phyloP scores from a whole-genome alignment of 345 rosid species.

The Kandelia obovata region DNA sequence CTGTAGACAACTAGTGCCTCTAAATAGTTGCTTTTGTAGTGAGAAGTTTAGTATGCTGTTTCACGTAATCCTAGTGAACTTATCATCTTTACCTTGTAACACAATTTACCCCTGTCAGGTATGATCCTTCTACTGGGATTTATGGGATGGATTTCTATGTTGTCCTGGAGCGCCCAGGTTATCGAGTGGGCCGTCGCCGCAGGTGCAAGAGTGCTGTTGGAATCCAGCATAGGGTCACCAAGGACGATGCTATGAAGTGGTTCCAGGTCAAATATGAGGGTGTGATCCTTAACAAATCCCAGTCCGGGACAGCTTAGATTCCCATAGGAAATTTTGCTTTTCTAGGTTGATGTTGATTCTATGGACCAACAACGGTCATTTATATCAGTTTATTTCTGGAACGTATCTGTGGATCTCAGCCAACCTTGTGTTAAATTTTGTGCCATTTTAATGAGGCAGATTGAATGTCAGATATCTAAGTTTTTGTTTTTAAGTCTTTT shows the following conservation, averaged over 20 bases:
- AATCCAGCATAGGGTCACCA: constrained; percentile 82
- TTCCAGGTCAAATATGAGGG: constrained; percentile 92
- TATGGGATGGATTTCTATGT: constrained; percentile 68
- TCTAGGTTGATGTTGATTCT: background rate
- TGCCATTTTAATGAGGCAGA: background rate
- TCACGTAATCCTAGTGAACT: background rate
- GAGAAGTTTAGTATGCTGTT: too few relatives aligned
- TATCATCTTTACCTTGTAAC: background rate
- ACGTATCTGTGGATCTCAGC: too few relatives aligned
- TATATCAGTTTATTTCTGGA: too few relatives aligned
- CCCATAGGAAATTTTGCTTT: background rate
- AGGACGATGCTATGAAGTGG: constrained; percentile 97
- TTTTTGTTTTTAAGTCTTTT: background rate
- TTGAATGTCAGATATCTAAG: background rate
- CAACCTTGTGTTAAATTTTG: too few relatives aligned
- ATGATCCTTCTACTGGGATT: constrained; percentile 69
- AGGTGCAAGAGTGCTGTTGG: constrained; percentile 84
- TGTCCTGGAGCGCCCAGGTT: constrained; percentile 72
- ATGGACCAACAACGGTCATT: background rate
- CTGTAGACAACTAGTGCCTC: too few relatives aligned
- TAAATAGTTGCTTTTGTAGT: too few relatives aligned
- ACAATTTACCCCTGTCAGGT: constrained; percentile 25
- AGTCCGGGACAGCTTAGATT: constrained; percentile 35
- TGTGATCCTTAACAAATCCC: constrained; percentile 77
- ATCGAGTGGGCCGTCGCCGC: constrained; percentile 84